Evolutionary conservation across 148 eudicot species (phyloP).

Genomic region (Pharnaceum exiguum): DNA sequence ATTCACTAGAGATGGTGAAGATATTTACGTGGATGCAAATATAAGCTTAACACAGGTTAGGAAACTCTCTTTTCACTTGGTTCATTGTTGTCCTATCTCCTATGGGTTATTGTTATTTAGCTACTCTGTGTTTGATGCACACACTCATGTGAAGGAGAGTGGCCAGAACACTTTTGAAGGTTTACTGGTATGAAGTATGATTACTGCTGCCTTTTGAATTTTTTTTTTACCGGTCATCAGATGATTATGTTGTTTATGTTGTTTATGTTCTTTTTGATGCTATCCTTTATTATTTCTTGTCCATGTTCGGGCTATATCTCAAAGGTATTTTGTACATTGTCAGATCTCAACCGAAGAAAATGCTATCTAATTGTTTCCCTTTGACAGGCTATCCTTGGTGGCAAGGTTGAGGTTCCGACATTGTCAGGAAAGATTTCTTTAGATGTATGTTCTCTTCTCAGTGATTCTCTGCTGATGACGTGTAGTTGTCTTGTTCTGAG

Average conservation of each 20-base stretch:
- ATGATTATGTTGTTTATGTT: too few species aligned
- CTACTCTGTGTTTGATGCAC: too few species aligned
- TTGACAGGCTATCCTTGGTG: constrained; percentile 89
- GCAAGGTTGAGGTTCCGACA: constrained; percentile 82
- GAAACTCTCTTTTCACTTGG: background rate
- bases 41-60: constrained; percentile 81
- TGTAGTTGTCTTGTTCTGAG: background rate
- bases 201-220: too few species aligned
- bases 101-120: too few species aligned
- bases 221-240: too few species aligned
- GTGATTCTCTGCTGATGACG: background rate
- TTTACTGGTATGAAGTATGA: too few species aligned
- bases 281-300: too few species aligned
- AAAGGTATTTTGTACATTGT: background rate
- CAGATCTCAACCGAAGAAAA: background rate
- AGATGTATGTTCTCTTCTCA: constrained; percentile 46
- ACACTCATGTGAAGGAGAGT: too few species aligned
- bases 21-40: constrained; percentile 63
- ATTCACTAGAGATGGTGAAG: constrained; percentile 72
- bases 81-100: background rate
- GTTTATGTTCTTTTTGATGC: too few species aligned
- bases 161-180: too few species aligned
- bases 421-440: constrained; percentile 49
- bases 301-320: background rate
- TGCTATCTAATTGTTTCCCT: constrained; percentile 6